These are phyloP conservation scores for Fusarium domesticum DNA, from an alignment of 2,329 filamentous ascomycete species.

Conservation along the genomic window DNA sequence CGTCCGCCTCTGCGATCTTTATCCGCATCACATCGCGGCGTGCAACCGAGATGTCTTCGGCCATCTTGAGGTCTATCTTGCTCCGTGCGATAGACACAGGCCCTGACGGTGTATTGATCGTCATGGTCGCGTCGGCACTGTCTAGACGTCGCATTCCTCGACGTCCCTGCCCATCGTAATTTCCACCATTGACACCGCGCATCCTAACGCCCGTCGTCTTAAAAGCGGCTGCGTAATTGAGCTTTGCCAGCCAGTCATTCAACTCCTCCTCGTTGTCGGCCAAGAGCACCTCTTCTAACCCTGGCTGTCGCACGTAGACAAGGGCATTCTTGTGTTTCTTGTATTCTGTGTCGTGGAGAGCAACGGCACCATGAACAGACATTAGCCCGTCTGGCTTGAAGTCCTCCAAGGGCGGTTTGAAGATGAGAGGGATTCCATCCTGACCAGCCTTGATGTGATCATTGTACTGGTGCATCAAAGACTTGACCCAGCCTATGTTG, in stretches of 20 bases:
- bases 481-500: slow-evolving; percentile 90
- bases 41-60: slow-evolving; percentile 79
- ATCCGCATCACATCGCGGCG: slow-evolving; percentile 77
- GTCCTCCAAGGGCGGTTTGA: slow-evolving; percentile 82
- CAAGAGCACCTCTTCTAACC: slow-evolving; percentile 84
- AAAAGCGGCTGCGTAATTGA: slow-evolving; percentile 96
- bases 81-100: slow-evolving; percentile 71
- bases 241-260: slow-evolving; percentile 93
- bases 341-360: slow-evolving; percentile 80
- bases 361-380: slow-evolving; percentile 90
- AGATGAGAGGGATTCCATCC: slow-evolving; percentile 74
- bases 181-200: slow-evolving; percentile 78
- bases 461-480: slow-evolving; percentile 83
- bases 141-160: slow-evolving; percentile 71
- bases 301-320: slow-evolving; percentile 80
- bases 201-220: slow-evolving; percentile 87
- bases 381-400: slow-evolving; percentile 94
- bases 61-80: slow-evolving; percentile 76
- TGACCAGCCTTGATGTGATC: slow-evolving; percentile 74
- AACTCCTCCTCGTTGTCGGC: slow-evolving; percentile 88
- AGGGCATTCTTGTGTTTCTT: slow-evolving; percentile 97
- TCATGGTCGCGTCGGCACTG: slow-evolving; percentile 55
- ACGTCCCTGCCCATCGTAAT: slow-evolving; percentile 77
- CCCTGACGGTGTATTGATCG: slow-evolving; percentile 67
- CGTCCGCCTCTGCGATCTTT: slow-evolving; percentile 79